Evolutionary conservation across 1,139 yeast species (phyloP).

Genomic region (Diutina ranongensis): DNA sequence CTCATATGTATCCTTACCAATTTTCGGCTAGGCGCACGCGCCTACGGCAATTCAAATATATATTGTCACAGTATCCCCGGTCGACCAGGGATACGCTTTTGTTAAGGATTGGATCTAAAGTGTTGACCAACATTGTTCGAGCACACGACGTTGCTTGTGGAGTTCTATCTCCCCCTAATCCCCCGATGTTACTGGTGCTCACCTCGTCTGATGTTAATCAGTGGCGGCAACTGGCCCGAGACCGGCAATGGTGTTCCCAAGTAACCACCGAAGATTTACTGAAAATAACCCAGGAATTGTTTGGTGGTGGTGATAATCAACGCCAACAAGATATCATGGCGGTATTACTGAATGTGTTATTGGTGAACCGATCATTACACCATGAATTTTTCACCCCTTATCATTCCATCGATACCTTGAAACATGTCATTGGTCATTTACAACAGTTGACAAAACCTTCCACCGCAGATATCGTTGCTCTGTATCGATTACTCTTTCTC

Average conservation of each 20-base stretch:
- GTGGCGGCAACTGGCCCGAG: constrained; percentile 1
- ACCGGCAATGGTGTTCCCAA: constrained; percentile 1
- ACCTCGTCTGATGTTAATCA: neutral
- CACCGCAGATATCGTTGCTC: neutral
- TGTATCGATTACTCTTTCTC: neutral
- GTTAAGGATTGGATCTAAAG: neutral
- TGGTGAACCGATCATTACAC: constrained; percentile 4
- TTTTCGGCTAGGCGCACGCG: neutral
- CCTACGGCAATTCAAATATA: neutral
- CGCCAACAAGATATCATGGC: neutral
- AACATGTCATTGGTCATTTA: neutral
- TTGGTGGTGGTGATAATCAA: neutral
- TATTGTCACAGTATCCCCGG: neutral
- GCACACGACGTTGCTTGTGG: neutral
- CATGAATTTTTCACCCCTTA: neutral
- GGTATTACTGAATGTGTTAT: neutral
- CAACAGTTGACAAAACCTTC: neutral
- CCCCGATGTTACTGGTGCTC: neutral
- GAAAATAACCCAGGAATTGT: neutral
- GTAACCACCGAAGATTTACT: neutral
- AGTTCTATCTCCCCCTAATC: neutral
- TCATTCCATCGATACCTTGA: neutral
- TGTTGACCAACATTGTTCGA: neutral
- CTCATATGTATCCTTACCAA: neutral
- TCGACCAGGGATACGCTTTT: neutral